Percentiles rank a stretch among this genome's conserved stretches.
These are phyloP conservation scores for Chytriomyces hyalinus DNA, from an alignment of 192 early-diverging fungal species.

Conservation along the genomic window DNA sequence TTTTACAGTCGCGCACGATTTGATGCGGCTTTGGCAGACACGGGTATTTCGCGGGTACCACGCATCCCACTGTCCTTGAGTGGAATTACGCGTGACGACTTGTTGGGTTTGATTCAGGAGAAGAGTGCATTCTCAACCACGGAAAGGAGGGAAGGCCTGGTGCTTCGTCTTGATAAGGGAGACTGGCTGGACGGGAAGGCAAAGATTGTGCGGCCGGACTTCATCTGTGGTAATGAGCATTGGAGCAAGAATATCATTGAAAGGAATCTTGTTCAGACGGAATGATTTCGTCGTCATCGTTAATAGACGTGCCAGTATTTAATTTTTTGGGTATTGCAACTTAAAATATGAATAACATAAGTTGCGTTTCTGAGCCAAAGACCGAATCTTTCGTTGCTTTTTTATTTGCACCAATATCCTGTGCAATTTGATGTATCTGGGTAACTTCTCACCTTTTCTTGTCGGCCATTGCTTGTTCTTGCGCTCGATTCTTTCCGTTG, in stretches of 20 bases:
- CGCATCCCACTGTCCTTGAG: background rate
- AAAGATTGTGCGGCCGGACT: slow-evolving; percentile 50
- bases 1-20: slow-evolving; percentile 38
- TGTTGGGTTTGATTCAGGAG: slow-evolving; percentile 19
- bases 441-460: too few relatives aligned
- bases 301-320: too few relatives aligned
- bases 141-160: slow-evolving; percentile 38
- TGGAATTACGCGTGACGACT: slow-evolving; percentile 2
- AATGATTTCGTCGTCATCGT: too few relatives aligned
- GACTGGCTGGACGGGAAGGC: slow-evolving; percentile 44
- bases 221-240: slow-evolving; percentile 56
- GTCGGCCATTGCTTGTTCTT: too few relatives aligned
- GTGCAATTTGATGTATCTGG: too few relatives aligned
- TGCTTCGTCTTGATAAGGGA: slow-evolving; percentile 42
- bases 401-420: too few relatives aligned
- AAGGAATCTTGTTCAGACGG: background rate
- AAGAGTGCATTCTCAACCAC: slow-evolving; percentile 23
- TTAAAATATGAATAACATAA: too few relatives aligned
- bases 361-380: too few relatives aligned
- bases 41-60: slow-evolving; percentile 18
- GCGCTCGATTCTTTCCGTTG: too few relatives aligned
- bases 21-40: slow-evolving; percentile 14
- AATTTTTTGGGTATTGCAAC: too few relatives aligned
- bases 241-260: slow-evolving; percentile 47
- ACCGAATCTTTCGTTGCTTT: too few relatives aligned